Evolutionary conservation across 1,284 basidiomycete genomes (phyloP).

Genomic region (Cerrena zonata): DNA sequence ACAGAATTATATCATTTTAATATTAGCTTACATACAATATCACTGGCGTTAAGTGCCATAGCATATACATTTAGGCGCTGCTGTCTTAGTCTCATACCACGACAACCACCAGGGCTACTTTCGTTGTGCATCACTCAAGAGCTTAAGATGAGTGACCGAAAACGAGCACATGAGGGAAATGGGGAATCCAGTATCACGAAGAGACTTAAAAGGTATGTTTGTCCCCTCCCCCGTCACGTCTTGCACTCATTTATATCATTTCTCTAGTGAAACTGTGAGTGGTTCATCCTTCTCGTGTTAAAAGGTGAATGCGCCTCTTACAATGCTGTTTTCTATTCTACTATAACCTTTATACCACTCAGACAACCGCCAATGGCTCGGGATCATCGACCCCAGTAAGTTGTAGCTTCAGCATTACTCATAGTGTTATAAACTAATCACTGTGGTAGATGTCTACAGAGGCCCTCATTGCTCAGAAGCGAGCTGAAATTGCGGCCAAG

Average conservation of each 20-base stretch:
- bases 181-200: conserved; percentile 49
- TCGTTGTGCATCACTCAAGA: not conserved
- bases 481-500: conserved; percentile 80
- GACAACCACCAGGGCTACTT: not conserved
- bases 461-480: conserved; percentile 71
- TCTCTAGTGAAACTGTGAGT: conserved; percentile 66
- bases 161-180: conserved; percentile 35
- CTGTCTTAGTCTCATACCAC: not conserved
- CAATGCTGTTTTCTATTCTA: conserved; percentile 36
- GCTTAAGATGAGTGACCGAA: conserved; percentile 32
- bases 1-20: too few relatives aligned
- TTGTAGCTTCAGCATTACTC: conserved; percentile 8
- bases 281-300: conserved; percentile 22
- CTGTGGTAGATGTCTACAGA: conserved; percentile 39
- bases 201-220: conserved; percentile 62
- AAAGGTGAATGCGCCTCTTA: conserved; percentile 68
- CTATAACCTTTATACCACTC: conserved; percentile 63
- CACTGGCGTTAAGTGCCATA: too few relatives aligned
- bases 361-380: conserved; percentile 51
- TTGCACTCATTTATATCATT: conserved; percentile 11
- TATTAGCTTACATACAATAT: too few relatives aligned
- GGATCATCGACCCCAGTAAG: conserved; percentile 38
- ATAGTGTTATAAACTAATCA: not conserved
- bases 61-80: too few relatives aligned
- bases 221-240: not conserved